phyloP scores from a whole-genome alignment of 495 filamentous ascomycete genomes.

The Aspergillus bertholletiae region DNA sequence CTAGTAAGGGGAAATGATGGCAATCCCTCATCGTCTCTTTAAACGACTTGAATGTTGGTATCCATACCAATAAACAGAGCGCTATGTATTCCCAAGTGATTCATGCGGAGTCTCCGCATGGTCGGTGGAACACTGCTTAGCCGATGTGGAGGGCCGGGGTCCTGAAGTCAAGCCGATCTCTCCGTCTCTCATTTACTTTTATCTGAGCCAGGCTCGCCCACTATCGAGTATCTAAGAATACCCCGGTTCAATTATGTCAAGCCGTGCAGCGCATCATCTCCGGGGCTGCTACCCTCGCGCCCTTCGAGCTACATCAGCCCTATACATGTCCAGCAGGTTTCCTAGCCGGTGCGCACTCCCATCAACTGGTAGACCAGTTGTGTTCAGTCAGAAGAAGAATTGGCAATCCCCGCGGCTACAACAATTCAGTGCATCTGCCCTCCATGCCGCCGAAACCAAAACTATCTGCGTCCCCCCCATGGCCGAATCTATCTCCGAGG shows the following conservation, averaged over 20 bases:
- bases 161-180: background rate
- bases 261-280: background rate
- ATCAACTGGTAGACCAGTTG: background rate
- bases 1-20: too few relatives aligned
- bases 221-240: background rate
- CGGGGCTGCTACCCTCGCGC: background rate
- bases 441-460: background rate
- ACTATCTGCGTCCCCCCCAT: constrained; percentile 68
- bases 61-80: too few relatives aligned
- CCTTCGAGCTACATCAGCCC: background rate
- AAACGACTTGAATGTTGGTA: too few relatives aligned
- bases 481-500: constrained; percentile 95
- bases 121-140: background rate
- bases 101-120: background rate
- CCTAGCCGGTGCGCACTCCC: background rate
- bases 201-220: background rate
- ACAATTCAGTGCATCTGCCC: background rate
- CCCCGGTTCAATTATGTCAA: background rate
- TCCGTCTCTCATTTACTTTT: background rate
- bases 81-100: too few relatives aligned
- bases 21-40: too few relatives aligned
- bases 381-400: background rate
- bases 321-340: background rate
- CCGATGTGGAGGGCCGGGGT: background rate
- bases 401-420: background rate